Evolutionary conservation across 1,284 basidiomycete species (phyloP).

Genomic region (Pisolithus thermaeus): DNA sequence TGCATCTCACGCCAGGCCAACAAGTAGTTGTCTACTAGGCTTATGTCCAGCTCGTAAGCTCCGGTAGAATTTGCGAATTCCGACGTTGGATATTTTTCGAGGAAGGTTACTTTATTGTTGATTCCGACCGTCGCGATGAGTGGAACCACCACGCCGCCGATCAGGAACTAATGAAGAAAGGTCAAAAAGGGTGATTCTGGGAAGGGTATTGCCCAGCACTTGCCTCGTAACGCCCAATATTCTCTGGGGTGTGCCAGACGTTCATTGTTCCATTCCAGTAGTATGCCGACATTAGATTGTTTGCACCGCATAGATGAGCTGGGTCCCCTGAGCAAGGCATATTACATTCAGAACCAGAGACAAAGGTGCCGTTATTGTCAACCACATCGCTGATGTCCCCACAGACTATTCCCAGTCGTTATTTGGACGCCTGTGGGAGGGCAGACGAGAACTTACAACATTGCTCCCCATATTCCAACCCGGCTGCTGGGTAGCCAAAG

Average conservation of each 20-base stretch:
- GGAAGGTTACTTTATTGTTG: conserved; percentile 72
- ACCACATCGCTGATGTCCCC: conserved; percentile 56
- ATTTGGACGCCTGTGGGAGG: neutral
- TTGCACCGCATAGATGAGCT: conserved; percentile 56
- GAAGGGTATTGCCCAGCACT: conserved; percentile 9
- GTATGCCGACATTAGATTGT: conserved; percentile 47
- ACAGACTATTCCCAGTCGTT: conserved; percentile 42
- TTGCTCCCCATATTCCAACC: conserved; percentile 54
- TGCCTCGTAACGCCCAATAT: conserved; percentile 64
- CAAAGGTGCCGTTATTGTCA: conserved; percentile 35
- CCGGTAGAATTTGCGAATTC: conserved; percentile 64
- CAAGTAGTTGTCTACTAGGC: conserved; percentile 46
- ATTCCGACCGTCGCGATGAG: conserved; percentile 67
- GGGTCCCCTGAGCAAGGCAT: conserved; percentile 64
- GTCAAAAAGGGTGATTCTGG: neutral
- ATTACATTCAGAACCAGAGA: conserved; percentile 47
- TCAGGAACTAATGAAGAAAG: conserved; percentile 44
- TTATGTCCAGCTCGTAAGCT: conserved; percentile 68
- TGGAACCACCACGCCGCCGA: conserved; percentile 59
- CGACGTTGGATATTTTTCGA: conserved; percentile 57
- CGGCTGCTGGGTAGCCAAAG: conserved; percentile 62
- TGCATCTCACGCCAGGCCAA: conserved; percentile 69
- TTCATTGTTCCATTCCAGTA: conserved; percentile 54
- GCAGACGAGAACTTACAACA: conserved; percentile 46
- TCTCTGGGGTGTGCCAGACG: conserved; percentile 56